Evolutionary conservation across 1,284 basidiomycete species (phyloP).

Genomic region (Tausonia pullulans): DNA sequence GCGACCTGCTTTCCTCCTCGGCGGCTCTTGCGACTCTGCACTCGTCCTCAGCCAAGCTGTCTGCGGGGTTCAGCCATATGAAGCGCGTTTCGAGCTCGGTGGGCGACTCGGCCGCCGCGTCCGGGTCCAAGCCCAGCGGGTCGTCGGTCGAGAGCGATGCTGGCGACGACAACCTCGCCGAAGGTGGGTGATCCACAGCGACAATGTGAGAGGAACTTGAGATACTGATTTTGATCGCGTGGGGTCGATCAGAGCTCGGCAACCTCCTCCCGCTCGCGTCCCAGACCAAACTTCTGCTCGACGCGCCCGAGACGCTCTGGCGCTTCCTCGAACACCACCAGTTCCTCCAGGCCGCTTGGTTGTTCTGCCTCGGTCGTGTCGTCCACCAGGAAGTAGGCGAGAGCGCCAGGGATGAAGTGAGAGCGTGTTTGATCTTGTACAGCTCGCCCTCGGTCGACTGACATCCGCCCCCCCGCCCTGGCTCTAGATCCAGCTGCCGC

Average conservation of each 20-base stretch:
- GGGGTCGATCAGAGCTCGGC: slow-evolving; percentile 39
- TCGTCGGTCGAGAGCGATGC: slow-evolving; percentile 1
- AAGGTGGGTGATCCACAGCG: not conserved
- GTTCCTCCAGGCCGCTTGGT: slow-evolving; percentile 69
- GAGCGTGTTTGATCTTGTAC: no score
- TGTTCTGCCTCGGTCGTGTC: slow-evolving; percentile 67
- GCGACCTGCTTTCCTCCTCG: slow-evolving; percentile 60
- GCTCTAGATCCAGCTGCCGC: slow-evolving; percentile 42
- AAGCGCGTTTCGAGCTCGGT: slow-evolving; percentile 24
- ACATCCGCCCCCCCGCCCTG: no score
- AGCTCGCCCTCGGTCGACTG: no score
- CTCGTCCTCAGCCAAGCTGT: slow-evolving; percentile 33
- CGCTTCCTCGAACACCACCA: slow-evolving; percentile 63
- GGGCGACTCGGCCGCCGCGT: slow-evolving; percentile 19
- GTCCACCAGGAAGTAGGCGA: slow-evolving; percentile 9
- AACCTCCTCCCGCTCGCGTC: slow-evolving; percentile 65
- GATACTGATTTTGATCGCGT: not conserved
- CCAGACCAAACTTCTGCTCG: slow-evolving; percentile 73
- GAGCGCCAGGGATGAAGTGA: not conserved
- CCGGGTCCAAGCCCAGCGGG: slow-evolving; percentile 9
- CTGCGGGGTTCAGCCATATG: slow-evolving; percentile 30
- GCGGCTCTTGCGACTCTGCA: slow-evolving; percentile 39
- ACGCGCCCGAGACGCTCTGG: slow-evolving; percentile 77
- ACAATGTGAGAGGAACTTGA: not conserved
- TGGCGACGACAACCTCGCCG: slow-evolving; percentile 7